Percentiles rank a stretch among this genome's conserved stretches.
Conservation (phyloP, 2,329 filamentous ascomycete genomes). For the Hypoxylon sp. region DNA sequence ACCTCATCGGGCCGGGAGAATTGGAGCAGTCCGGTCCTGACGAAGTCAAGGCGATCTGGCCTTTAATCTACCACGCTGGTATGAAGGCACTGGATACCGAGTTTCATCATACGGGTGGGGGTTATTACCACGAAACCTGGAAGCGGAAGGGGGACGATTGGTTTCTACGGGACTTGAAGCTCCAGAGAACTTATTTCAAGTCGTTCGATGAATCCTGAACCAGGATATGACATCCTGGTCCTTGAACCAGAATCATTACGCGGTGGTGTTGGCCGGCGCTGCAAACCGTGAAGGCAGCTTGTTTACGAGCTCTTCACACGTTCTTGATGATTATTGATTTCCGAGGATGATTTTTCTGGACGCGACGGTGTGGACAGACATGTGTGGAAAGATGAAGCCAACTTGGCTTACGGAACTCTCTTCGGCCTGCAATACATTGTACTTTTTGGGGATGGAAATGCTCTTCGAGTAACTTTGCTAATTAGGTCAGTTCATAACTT, state of each 20-base stretch:
- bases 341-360: no score
- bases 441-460: no score
- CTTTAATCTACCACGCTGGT: conserved; percentile 2
- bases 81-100: neutral
- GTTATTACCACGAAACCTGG: conserved; percentile 29
- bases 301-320: no score
- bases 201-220: neutral
- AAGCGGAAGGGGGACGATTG: conserved; percentile 17
- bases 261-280: neutral
- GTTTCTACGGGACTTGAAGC: conserved; percentile 13
- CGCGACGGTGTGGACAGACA: no score
- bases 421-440: no score
- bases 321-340: no score
- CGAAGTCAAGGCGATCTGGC: conserved; percentile 25
- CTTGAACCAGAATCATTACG: no score
- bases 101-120: conserved; percentile 10
- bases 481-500: no score
- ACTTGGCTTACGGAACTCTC: no score
- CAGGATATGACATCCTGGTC: neutral
- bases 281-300: no score
- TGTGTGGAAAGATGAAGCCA: no score
- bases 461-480: no score
- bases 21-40: conserved; percentile 16
- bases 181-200: conserved; percentile 14
- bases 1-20: conserved; percentile 9